These are phyloP conservation scores for Artemisia tridentata DNA, from an alignment of 129 eudicot genomes.

Conservation along the genomic window DNA sequence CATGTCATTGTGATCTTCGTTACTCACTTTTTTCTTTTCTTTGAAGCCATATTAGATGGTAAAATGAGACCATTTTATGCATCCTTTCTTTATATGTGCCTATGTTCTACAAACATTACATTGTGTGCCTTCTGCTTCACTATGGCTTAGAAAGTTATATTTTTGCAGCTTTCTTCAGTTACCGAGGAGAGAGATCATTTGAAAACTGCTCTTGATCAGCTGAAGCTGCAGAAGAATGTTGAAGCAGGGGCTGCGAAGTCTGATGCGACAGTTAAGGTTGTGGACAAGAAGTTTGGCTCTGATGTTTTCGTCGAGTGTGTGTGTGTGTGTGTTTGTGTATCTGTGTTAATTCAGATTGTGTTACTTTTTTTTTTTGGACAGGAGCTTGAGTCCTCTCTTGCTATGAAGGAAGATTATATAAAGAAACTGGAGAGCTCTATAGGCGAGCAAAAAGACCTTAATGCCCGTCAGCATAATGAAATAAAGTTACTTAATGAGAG, in stretches of 20 bases:
- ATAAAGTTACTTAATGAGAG: constrained; percentile 68
- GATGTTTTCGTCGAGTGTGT: constrained; percentile 1
- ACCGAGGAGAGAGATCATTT: constrained; percentile 74
- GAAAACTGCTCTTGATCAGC: constrained; percentile 40
- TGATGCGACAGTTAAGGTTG: constrained; percentile 55
- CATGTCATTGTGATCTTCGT: constrained; percentile 15
- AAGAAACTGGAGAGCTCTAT: constrained; percentile 63
- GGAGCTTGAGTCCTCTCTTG: constrained; percentile 79
- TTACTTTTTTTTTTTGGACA: constrained; percentile 34
- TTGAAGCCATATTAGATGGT: background rate
- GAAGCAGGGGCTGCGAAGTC: constrained; percentile 46
- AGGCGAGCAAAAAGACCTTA: constrained; percentile 52
- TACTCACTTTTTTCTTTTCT: background rate
- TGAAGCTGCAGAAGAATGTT: constrained; percentile 49
- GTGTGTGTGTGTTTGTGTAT: background rate
- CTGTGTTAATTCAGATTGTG: constrained; percentile 19
- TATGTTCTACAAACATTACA: background rate
- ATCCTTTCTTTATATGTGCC: background rate
- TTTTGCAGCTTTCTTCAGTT: constrained; percentile 66
- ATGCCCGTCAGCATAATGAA: constrained; percentile 62
- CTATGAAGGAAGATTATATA: constrained; percentile 62
- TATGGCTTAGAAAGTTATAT: constrained; percentile 1
- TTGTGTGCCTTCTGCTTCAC: background rate
- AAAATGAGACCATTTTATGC: background rate
- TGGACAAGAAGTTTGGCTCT: constrained; percentile 3